Conservation (phyloP, 2,329 filamentous ascomycete genomes). For the Chaetomiaceae sp. region DNA sequence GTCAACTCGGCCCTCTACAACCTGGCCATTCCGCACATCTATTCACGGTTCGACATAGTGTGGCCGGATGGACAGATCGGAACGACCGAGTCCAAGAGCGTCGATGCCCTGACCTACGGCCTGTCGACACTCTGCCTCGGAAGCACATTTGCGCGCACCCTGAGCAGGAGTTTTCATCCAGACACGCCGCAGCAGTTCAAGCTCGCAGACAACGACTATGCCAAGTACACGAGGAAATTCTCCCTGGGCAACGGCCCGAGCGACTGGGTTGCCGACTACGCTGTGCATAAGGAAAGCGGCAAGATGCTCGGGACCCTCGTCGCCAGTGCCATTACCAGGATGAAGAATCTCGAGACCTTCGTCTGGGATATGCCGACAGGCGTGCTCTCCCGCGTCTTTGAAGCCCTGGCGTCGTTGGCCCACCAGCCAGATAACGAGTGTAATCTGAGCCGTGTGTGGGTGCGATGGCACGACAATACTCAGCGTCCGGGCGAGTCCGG, state of each 20-base stretch:
- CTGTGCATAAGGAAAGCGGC: conserved; percentile 75
- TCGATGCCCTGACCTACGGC: conserved; percentile 79
- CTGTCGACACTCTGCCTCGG: conserved; percentile 75
- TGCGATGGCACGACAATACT: conserved; percentile 77
- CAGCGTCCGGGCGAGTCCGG: conserved; percentile 37
- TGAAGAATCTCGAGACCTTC: conserved; percentile 77
- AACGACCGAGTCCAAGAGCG: conserved; percentile 63
- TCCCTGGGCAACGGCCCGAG: conserved; percentile 76
- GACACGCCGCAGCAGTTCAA: conserved; percentile 24
- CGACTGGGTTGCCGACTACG: conserved; percentile 76
- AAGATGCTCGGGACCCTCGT: conserved; percentile 87
- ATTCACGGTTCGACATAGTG: conserved; percentile 81
- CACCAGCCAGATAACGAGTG: conserved; percentile 56
- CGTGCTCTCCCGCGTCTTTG: conserved; percentile 75
- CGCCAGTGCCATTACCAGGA: conserved; percentile 72
- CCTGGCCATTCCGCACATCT: conserved; percentile 73
- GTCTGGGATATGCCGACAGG: conserved; percentile 89
- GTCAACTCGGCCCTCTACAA: conserved; percentile 74
- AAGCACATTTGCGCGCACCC: conserved; percentile 40
- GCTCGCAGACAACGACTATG: conserved; percentile 60
- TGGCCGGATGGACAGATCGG: conserved; percentile 71
- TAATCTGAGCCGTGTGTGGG: conserved; percentile 70
- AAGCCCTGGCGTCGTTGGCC: conserved; percentile 68
- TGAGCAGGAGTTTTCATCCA: conserved; percentile 31
- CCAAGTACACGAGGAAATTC: conserved; percentile 75